Base-by-base conservation (phyloP, 148 eudicot genomes). In the Persicaria tinctoria region DNA sequence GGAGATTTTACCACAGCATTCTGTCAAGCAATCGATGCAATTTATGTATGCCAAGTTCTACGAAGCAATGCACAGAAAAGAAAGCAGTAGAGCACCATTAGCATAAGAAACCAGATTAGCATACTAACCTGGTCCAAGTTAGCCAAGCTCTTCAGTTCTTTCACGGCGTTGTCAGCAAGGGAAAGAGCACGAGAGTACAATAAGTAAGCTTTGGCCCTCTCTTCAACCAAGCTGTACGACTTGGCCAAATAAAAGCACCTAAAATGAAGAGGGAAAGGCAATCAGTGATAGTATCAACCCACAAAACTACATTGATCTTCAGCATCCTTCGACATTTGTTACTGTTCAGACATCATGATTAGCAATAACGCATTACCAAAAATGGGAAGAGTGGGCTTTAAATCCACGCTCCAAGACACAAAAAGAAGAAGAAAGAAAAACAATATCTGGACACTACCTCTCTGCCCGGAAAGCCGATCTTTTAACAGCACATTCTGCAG, bases 231-330 rank as follows among this genome's bases (percentile, higher is more conserved):
- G 83, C 98, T 89, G 79, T 95, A 92, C 72, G 98, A 95, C 78
- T 87, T 92, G 9, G 98, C 98, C 75, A 90, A 78, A 91, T 90
- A 92, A 77, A 87, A 95, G 88, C 98, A 95, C 87, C 98, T 95
- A 87, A 53, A 79, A 84, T 66, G 12, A 32, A 7, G 46, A 63
- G 38, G 41, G 16, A 32, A 7, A 32, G 3, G 16, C 60, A 55
- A 14, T 50, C 12, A 50, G 53, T 50, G 11, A 50, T 50, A 50
- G 0, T 8, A 2, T 50, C 53, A 32, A 50, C 60, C 5, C 5
- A 27, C 0, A 27, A 63, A 32, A 63, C 16, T 27, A 32, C 68
- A 62, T 27, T 23, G 11, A 10, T 32, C 4, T 27, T 11, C 14
- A 63, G 68, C 46, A 63, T 8, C 46, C n/a, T 32, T 10, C 8